phyloP scores from a whole-genome alignment of 805 yeast genomes.

The Wickerhamomyces canadensis region DNA sequence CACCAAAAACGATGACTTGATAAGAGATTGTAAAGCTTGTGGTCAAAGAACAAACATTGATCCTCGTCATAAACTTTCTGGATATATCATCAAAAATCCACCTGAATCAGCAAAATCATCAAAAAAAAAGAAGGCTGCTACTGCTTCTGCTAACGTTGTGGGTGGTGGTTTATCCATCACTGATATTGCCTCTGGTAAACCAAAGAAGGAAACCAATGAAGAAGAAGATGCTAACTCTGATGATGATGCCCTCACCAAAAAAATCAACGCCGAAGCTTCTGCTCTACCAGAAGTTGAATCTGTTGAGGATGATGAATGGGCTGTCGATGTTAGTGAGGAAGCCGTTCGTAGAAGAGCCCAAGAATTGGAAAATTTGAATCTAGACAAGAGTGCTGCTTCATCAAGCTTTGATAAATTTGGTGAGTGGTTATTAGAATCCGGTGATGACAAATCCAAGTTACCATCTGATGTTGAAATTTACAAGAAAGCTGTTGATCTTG shows the following conservation, averaged over 20 bases:
- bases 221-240: conserved; percentile 46
- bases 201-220: conserved; percentile 22
- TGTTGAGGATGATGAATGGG: conserved; percentile 91
- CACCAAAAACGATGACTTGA: conserved; percentile 66
- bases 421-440: conserved; percentile 68
- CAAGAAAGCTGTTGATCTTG: conserved; percentile 80
- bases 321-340: conserved; percentile 94
- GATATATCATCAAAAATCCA: conserved; percentile 87
- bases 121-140: conserved; percentile 67
- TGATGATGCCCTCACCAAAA: conserved; percentile 70
- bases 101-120: conserved; percentile 51
- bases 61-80: conserved; percentile 78
- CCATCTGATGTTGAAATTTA: conserved; percentile 88
- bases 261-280: conserved; percentile 81
- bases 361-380: conserved; percentile 66
- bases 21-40: conserved; percentile 97
- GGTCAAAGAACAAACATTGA: conserved; percentile 85
- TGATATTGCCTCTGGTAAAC: conserved; percentile 61
- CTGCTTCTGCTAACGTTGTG: conserved; percentile 82
- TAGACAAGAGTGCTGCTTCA: conserved; percentile 36
- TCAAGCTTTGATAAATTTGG: conserved; percentile 72
- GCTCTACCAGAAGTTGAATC: conserved; percentile 53
- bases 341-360: conserved; percentile 90
- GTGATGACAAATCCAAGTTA: conserved; percentile 51
- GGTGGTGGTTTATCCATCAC: conserved; percentile 82